Evolutionary conservation across 805 yeast species (phyloP).

Genomic region (Priceomyces fermenticarens): DNA sequence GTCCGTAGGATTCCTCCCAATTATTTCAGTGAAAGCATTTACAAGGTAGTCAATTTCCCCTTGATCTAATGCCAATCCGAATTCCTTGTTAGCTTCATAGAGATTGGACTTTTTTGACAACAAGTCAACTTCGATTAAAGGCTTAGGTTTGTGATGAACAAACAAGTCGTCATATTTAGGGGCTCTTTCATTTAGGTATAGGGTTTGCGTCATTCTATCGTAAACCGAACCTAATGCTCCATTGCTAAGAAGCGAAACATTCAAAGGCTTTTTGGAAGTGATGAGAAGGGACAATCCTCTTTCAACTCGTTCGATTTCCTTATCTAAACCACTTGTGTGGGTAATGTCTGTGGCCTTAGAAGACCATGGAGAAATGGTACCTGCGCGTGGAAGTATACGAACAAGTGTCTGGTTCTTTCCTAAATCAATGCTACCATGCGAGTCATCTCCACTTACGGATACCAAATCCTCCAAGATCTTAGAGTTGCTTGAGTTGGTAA

Average conservation of each 20-base stretch:
- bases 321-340: slow-evolving; percentile 77
- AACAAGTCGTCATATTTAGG: slow-evolving; percentile 73
- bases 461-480: slow-evolving; percentile 34
- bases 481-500: slow-evolving; percentile 52
- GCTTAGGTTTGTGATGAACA: slow-evolving; percentile 76
- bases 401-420: slow-evolving; percentile 54
- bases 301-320: slow-evolving; percentile 77
- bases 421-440: slow-evolving; percentile 12
- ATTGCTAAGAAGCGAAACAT: slow-evolving; percentile 45
- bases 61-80: slow-evolving; percentile 92
- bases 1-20: slow-evolving; percentile 92
- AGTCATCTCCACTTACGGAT: slow-evolving; percentile 23
- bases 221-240: slow-evolving; percentile 67
- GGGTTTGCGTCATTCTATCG: slow-evolving; percentile 92
- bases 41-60: slow-evolving; percentile 90
- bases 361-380: slow-evolving; percentile 99
- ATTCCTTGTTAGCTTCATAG: slow-evolving; percentile 68
- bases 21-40: slow-evolving; percentile 70
- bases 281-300: slow-evolving; percentile 81
- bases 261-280: slow-evolving; percentile 65
- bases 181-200: slow-evolving; percentile 52
- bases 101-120: slow-evolving; percentile 56
- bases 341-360: slow-evolving; percentile 97
- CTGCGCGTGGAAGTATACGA: slow-evolving; percentile 85
- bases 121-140: slow-evolving; percentile 72